These are phyloP conservation scores for Aspergillus pseudoterreus DNA, from an alignment of 2,329 filamentous ascomycete genomes.

Conservation along the genomic window DNA sequence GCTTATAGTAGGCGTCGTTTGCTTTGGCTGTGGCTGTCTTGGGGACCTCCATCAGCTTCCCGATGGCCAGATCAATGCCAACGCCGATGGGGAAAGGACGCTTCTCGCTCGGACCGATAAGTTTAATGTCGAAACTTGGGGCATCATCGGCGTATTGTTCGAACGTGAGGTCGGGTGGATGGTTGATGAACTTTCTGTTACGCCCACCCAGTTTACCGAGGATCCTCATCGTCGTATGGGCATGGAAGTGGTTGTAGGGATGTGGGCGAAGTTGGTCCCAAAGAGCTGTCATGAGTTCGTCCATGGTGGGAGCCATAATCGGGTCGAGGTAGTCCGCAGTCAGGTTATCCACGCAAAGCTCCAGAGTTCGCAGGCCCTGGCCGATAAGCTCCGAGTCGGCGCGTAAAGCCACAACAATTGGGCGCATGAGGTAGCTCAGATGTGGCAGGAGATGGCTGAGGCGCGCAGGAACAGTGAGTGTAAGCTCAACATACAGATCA, in stretches of 20 bases:
- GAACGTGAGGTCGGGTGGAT: conserved; percentile 78
- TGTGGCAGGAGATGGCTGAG: conserved; percentile 93
- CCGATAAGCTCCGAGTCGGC: conserved; percentile 91
- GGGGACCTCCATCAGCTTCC: conserved; percentile 77
- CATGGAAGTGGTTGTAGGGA: conserved; percentile 95
- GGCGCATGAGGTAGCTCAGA: conserved; percentile 93
- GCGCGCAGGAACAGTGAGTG: conserved; percentile 88
- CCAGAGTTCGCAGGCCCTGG: conserved; percentile 86
- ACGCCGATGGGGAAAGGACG: conserved; percentile 81
- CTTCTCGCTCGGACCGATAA: conserved; percentile 86
- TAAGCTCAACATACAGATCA: conserved; percentile 95
- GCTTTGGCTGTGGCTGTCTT: conserved; percentile 57
- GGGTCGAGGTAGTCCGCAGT: conserved; percentile 97
- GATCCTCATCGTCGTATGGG: conserved; percentile 96
- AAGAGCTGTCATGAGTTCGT: conserved; percentile 95
- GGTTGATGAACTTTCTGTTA: conserved; percentile 92
- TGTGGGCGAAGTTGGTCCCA: conserved; percentile 93
- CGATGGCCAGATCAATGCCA: conserved; percentile 83
- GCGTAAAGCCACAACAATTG: conserved; percentile 88
- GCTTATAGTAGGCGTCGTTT: conserved; percentile 85
- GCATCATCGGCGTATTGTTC: conserved; percentile 83
- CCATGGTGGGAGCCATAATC: conserved; percentile 98
- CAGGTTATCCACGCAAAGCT: conserved; percentile 96
- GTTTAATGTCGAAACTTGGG: conserved; percentile 79
- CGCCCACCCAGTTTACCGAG: conserved; percentile 92